A percentile compares a stretch with the other conserved stretches of the same genome.
Evolutionary conservation across 1,139 yeast genomes (phyloP).

Genomic region (Geotrichum phurueaensis): DNA sequence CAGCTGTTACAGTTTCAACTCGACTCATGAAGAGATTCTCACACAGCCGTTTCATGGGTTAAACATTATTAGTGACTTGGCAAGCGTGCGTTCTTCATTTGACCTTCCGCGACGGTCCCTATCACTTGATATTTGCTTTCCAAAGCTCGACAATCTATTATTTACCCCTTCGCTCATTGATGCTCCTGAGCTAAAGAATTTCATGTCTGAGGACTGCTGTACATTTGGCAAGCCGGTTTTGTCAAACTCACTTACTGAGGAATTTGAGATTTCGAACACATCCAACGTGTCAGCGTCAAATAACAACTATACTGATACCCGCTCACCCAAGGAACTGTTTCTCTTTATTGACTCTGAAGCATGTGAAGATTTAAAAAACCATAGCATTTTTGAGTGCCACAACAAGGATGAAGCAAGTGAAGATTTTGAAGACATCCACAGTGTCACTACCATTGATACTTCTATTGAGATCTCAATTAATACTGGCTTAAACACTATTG

Average conservation of each 20-base stretch:
- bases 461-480: background rate
- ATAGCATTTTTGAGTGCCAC: too few relatives aligned
- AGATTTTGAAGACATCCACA: background rate
- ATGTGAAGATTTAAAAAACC: too few relatives aligned
- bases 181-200: slow-evolving; percentile 12
- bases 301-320: background rate
- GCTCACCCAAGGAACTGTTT: too few relatives aligned
- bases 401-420: too few relatives aligned
- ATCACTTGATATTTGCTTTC: background rate
- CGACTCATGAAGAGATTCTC: slow-evolving; percentile 6
- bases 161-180: slow-evolving; percentile 12
- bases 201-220: slow-evolving; percentile 3
- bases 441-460: background rate
- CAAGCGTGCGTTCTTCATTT: background rate
- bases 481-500: background rate
- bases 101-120: background rate
- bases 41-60: slow-evolving; percentile 5
- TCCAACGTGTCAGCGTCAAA: background rate
- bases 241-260: background rate
- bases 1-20: slow-evolving; percentile 7
- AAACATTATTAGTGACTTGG: slow-evolving; percentile 2
- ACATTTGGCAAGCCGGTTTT: background rate
- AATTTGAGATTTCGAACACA: slow-evolving; percentile 1
- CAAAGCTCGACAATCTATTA: slow-evolving; percentile 4
- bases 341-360: too few relatives aligned